Evolutionary conservation across 2,329 filamentous ascomycete genomes (phyloP), one percentile per base, ranked within the genome.

Genomic region (Exophiala phaeomuriformis): DNA sequence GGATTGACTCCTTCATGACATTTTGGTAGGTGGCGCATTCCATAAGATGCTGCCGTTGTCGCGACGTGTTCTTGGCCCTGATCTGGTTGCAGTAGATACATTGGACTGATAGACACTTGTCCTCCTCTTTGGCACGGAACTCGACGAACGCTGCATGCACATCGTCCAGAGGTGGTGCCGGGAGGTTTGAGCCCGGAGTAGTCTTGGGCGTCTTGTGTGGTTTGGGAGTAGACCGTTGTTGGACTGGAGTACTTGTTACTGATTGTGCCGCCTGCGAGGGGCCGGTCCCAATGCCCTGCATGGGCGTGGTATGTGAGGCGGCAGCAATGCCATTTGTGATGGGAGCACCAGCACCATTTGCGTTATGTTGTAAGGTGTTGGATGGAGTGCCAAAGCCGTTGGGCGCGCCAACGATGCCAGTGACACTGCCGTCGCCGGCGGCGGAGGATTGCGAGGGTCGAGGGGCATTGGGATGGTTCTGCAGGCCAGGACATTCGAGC

Each of bases 1-100:
- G 74, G 41, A 76, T 76, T 1, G 72, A 73, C 53, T 77, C 74
- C 59, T 76, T 76, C 73, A 77, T 76, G 36, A 75, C 74, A 60
- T 73, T 75, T 19, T 75, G 70, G 56, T 77, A 77, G 48, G 72
- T 75, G 4, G 71, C 68, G 47, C 73, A 75, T 63, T 75, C 73
- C n/a, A 75, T 64, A 28, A 75, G 65, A 62, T 75, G 73, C 57
- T 75, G 73, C 35, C 73, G 71, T 61, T 75, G 73, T 56, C 73
- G 69, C 61, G 72, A 75, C n/a, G 73, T 75, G 55, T 75, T 75
- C 64, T 75, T 75, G 5, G 73, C 73, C 61, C 73, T 69, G 44
- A 75, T 72, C 63, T 75, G 72, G 58, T 75, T 72, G 64, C 73
- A 75, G 61, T 75, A 75, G 52, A 75, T 75, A 59, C 73, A 75